A percentile compares a stretch with the other conserved stretches of the same genome.
Evolutionary conservation across 306 rosid species (phyloP).

Genomic region (Aeschynomene evenia): DNA sequence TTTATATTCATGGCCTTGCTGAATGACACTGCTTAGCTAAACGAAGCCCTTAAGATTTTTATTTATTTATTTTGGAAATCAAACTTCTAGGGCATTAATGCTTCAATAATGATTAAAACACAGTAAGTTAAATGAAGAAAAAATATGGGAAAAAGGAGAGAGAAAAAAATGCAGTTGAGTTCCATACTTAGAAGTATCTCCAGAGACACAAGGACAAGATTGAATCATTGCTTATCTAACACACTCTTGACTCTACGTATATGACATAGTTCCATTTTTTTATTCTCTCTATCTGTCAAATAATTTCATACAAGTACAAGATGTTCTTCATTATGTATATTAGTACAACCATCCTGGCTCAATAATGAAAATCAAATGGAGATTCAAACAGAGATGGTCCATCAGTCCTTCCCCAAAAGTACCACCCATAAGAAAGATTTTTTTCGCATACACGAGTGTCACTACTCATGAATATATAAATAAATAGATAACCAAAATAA

Average conservation of each 20-base stretch:
- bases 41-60: neutral
- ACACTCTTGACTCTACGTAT: neutral
- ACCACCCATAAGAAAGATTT: constrained; percentile 1
- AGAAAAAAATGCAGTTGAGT: neutral
- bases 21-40: neutral
- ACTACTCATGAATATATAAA: neutral
- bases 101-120: neutral
- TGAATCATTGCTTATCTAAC: constrained; percentile 14
- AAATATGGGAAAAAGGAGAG: neutral
- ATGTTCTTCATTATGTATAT: neutral
- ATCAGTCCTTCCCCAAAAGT: neutral
- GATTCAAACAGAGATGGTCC: constrained; percentile 8
- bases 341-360: neutral
- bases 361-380: neutral
- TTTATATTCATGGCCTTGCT: neutral
- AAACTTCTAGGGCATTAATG: neutral
- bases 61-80: neutral
- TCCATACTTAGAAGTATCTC: constrained; percentile 12
- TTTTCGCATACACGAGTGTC: neutral
- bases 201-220: neutral
- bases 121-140: neutral
- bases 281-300: neutral
- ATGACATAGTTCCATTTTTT: neutral
- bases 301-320: neutral
- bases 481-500: neutral